These are phyloP conservation scores for Huntiella moniliformis DNA, from an alignment of 2,329 filamentous ascomycete species.

Conservation along the genomic window DNA sequence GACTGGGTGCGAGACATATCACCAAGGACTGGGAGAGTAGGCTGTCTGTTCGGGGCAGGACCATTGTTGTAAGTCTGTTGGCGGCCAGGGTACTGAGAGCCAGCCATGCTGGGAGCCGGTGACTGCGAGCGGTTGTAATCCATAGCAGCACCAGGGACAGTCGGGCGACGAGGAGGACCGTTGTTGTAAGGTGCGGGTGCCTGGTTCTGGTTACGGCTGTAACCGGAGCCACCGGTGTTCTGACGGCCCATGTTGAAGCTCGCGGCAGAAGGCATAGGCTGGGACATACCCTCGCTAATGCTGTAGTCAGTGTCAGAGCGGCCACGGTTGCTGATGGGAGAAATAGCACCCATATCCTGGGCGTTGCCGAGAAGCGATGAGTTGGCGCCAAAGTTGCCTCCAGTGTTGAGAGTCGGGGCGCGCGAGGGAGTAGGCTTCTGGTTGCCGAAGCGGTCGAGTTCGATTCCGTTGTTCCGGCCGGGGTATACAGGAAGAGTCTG, in stretches of 20 bases:
- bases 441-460: conserved; percentile 30
- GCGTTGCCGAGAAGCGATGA: conserved; percentile 42
- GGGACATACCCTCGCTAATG: not conserved
- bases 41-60: conserved; percentile 3
- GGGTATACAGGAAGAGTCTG: conserved; percentile 45
- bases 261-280: conserved; percentile 2
- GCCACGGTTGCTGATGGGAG: not conserved
- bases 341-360: conserved; percentile 20
- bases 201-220: conserved; percentile 1
- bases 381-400: conserved; percentile 38
- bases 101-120: conserved; percentile 20
- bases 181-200: conserved; percentile 6
- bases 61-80: conserved; percentile 9
- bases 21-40: conserved; percentile 1
- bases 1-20: conserved; percentile 8
- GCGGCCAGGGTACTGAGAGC: conserved; percentile 10
- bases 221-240: not conserved
- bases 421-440: conserved; percentile 26
- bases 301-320: conserved; percentile 3
- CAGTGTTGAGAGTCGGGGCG: conserved; percentile 27
- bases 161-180: conserved; percentile 4
- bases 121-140: conserved; percentile 27
- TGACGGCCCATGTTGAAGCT: not conserved
- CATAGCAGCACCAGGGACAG: conserved; percentile 22
- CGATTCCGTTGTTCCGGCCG: conserved; percentile 33